Evolutionary conservation across 768 basidiomycete species (phyloP).

Genomic region (Dioszegia hungarica): DNA sequence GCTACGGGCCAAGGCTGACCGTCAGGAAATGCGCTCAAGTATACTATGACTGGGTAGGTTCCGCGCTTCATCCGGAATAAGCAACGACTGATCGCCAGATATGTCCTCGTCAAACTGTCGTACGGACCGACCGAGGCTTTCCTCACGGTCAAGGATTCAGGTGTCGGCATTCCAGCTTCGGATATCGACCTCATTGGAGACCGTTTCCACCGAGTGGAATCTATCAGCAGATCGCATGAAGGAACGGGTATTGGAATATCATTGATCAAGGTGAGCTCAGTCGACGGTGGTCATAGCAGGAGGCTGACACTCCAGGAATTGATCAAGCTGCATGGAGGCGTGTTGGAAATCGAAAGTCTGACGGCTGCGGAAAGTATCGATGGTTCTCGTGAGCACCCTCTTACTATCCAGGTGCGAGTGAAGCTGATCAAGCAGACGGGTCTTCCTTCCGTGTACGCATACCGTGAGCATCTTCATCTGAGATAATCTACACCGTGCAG

Average conservation of each 20-base stretch:
- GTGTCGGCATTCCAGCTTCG: constrained; percentile 49
- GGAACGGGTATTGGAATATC: constrained; percentile 51
- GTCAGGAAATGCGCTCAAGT: constrained; percentile 49
- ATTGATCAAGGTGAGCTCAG: constrained; percentile 40
- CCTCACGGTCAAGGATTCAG: constrained; percentile 47
- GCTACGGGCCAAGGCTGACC: not conserved
- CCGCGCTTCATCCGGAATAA: not conserved
- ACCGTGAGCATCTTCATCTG: constrained; percentile 22
- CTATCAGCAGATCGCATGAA: constrained; percentile 48
- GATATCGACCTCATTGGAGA: constrained; percentile 49
- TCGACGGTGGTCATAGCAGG: not conserved
- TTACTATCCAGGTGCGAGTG: not conserved
- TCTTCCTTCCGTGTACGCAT: constrained; percentile 48
- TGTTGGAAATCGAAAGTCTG: constrained; percentile 41
- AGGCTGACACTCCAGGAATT: constrained; percentile 38
- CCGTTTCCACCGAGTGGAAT: constrained; percentile 50
- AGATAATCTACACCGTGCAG: too few species aligned
- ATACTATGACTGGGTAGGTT: constrained; percentile 23
- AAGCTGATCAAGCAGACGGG: constrained; percentile 32
- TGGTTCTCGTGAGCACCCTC: constrained; percentile 25
- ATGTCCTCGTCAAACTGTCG: constrained; percentile 35
- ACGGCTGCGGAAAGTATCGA: constrained; percentile 40
- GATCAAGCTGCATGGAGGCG: constrained; percentile 50
- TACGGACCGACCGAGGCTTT: constrained; percentile 31
- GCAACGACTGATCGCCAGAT: constrained; percentile 32